phyloP scores from a whole-genome alignment of 768 basidiomycete species.

The Lactarius hengduanensis region DNA sequence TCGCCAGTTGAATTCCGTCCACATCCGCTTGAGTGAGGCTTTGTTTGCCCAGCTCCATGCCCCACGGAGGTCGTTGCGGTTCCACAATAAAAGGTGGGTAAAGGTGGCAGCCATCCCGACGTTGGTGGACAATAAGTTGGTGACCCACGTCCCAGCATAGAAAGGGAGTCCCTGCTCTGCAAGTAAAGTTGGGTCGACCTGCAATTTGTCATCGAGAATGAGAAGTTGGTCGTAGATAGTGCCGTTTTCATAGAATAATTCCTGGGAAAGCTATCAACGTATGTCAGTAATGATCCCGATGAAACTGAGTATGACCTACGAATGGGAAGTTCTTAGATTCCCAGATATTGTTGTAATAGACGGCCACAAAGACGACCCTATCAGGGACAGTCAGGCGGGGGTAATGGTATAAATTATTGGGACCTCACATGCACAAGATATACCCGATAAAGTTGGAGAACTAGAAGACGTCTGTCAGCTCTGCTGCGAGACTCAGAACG shows the following conservation, averaged over 20 bases:
- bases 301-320: constrained; percentile 1
- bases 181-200: constrained; percentile 43
- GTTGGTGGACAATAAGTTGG: constrained; percentile 45
- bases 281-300: background rate
- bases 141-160: constrained; percentile 51
- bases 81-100: constrained; percentile 49
- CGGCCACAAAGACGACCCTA: constrained; percentile 32
- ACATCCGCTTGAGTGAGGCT: constrained; percentile 37
- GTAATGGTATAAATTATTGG: background rate
- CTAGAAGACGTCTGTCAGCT: constrained; percentile 28
- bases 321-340: constrained; percentile 28
- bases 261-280: constrained; percentile 29
- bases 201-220: constrained; percentile 40
- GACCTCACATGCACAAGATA: constrained; percentile 49
- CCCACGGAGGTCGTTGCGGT: constrained; percentile 42
- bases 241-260: constrained; percentile 32
- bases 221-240: constrained; percentile 31
- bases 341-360: constrained; percentile 35
- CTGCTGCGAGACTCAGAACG: background rate
- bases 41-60: constrained; percentile 50
- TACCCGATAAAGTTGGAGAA: constrained; percentile 52
- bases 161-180: constrained; percentile 46
- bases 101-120: constrained; percentile 51
- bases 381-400: background rate
- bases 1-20: constrained; percentile 40